Conservation (phyloP, 2,329 filamentous ascomycete species). For the Bipolaris oryzae region DNA sequence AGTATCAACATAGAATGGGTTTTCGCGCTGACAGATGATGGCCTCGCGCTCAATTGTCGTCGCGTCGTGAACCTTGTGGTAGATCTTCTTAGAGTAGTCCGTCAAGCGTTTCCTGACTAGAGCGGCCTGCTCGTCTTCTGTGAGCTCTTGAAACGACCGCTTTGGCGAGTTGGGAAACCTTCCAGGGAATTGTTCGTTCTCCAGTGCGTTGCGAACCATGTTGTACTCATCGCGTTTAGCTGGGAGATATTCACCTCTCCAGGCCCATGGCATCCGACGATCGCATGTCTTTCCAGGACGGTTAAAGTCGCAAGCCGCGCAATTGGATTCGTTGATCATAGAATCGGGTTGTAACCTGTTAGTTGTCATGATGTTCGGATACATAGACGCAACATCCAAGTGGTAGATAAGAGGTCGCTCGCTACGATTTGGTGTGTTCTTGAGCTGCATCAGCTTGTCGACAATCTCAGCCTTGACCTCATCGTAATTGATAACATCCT, state of each 20-base stretch:
- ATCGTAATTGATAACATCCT: constrained; percentile 59
- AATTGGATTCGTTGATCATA: constrained; percentile 97
- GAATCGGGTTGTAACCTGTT: constrained; percentile 97
- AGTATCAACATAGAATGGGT: constrained; percentile 97
- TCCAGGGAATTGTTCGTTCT: constrained; percentile 90
- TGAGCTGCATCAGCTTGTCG: constrained; percentile 72
- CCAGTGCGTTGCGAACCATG: constrained; percentile 91
- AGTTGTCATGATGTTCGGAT: constrained; percentile 99
- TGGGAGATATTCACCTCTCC: constrained; percentile 96
- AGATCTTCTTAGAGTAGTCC: constrained; percentile 96
- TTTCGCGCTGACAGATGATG: constrained; percentile 97
- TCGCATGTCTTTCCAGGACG: constrained; percentile 97
- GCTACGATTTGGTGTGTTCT: constrained; percentile 79
- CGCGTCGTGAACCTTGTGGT: constrained; percentile 97
- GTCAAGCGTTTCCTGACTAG: constrained; percentile 86
- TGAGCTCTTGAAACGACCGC: constrained; percentile 80
- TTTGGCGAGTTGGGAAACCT: constrained; percentile 72
- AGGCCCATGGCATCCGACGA: constrained; percentile 91
- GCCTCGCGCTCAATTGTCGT: constrained; percentile 92
- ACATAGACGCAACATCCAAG: constrained; percentile 98
- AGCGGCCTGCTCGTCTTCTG: constrained; percentile 78
- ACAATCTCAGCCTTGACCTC: constrained; percentile 80
- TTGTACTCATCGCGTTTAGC: constrained; percentile 98
- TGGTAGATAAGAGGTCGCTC: constrained; percentile 95
- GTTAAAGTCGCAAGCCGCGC: constrained; percentile 98